Evolutionary conservation across 495 filamentous ascomycete species (phyloP).

Genomic region (Neurospora sp.): DNA sequence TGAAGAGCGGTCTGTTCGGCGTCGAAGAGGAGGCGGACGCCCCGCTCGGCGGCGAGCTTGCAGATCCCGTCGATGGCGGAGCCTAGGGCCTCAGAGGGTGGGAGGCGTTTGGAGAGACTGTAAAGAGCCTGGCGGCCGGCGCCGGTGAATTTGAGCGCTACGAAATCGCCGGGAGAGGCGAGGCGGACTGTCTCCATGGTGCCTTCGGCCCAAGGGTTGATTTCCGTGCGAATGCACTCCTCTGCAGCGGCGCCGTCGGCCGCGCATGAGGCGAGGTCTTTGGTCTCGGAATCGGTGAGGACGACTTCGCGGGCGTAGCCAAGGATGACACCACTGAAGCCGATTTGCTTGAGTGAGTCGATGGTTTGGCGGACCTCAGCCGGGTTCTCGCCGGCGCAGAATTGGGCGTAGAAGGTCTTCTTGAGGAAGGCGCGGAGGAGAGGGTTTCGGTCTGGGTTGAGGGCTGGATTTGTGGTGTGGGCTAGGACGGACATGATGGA

Average conservation of each 20-base stretch:
- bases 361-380: conserved; percentile 52
- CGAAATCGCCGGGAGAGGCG: conserved; percentile 66
- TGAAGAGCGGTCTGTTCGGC: conserved; percentile 81
- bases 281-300: conserved; percentile 40
- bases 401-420: conserved; percentile 74
- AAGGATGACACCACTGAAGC: conserved; percentile 68
- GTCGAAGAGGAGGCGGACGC: conserved; percentile 74
- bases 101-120: conserved; percentile 45
- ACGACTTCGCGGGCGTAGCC: conserved; percentile 69
- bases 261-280: conserved; percentile 22
- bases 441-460: conserved; percentile 49
- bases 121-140: conserved; percentile 69
- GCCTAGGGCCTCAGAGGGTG: conserved; percentile 52
- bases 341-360: conserved; percentile 48
- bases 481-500: conserved; percentile 59
- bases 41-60: conserved; percentile 56
- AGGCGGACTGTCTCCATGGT: conserved; percentile 69
- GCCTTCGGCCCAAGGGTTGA: conserved; percentile 62
- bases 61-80: conserved; percentile 67
- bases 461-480: conserved; percentile 48
- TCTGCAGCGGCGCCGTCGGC: conserved; percentile 22
- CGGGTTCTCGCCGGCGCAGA: conserved; percentile 65
- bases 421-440: conserved; percentile 51
- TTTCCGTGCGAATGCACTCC: conserved; percentile 46
- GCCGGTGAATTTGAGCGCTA: conserved; percentile 90